Base-by-base conservation (phyloP, 1,284 basidiomycete species). In the Quambalaria eucalypti region DNA sequence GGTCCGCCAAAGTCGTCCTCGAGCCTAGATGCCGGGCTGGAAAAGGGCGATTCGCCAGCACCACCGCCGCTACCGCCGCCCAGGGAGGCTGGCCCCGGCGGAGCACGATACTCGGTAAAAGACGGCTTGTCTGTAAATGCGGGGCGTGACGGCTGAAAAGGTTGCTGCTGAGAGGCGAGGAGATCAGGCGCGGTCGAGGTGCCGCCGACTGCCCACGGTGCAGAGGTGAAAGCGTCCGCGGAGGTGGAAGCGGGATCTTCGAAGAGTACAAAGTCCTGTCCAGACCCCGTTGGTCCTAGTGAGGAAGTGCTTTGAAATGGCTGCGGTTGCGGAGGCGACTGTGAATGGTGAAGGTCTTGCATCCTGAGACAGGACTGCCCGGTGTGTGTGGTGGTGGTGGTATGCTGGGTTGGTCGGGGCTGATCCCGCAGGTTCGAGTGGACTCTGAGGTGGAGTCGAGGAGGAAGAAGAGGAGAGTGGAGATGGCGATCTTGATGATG, bases 201-300 rank as follows among this genome's bases (percentile, higher is more conserved):
- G n/a, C 23, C 6, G 19, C 29, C 29, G 28, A 16, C 28, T 5
- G 47, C 26, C 49, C 49, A 16, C 5, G 4, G 38, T 53, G 51
- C 50, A 39, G 52, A 28, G 23, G 50, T 8, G 25, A 7, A 6
- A 28, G 48, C 10, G 38, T 7, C 1, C 44, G n/a, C 10, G 54
- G 19, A 4, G 61, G 52, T 2, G 60, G 21, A 19, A 28, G 4
- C 33, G 0, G 57, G 55, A n/a, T 68, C 64, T 44, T 68, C 66
- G 26, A 68, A 68, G 53, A 68, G 62, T 33, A 68, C 59, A 39
- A 68, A 68, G 33, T 68, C 66, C 36, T 61, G 38, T 5, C 40
- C 39, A 9, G 40, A 14, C 2, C 42, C 42, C 7, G 42, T 46
- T n/a, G n/a, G n/a, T n/a, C n/a, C n/a, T n/a, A n/a, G n/a, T n/a